These are phyloP conservation scores for Jaapia argillacea DNA, from an alignment of 768 basidiomycete genomes.

Conservation along the genomic window DNA sequence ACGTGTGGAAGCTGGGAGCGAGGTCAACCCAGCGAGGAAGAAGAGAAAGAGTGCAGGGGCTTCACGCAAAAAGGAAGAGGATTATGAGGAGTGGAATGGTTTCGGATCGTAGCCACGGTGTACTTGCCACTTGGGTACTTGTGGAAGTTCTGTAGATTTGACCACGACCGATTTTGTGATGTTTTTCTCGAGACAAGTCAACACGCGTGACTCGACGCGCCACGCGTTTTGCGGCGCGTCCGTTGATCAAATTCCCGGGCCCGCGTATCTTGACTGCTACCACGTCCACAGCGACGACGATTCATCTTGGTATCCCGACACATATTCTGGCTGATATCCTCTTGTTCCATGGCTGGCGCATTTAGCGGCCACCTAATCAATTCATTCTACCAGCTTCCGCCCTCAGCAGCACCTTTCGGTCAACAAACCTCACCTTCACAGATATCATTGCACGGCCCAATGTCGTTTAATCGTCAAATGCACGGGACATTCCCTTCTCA, in stretches of 20 bases:
- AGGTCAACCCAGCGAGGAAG: constrained; percentile 32
- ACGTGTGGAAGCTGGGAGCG: constrained; percentile 48
- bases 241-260: too few species aligned
- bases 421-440: constrained; percentile 11
- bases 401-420: constrained; percentile 13
- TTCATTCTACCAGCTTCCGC: constrained; percentile 22
- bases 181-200: too few species aligned
- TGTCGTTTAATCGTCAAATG: constrained; percentile 52
- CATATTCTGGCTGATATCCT: too few species aligned
- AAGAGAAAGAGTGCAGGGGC: constrained; percentile 21
- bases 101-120: constrained; percentile 20
- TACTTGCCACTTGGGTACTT: too few species aligned
- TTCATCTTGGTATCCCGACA: too few species aligned
- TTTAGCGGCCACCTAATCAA: constrained; percentile 51
- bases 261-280: too few species aligned
- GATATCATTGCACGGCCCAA: constrained; percentile 39
- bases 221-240: too few species aligned
- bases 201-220: too few species aligned
- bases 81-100: constrained; percentile 32
- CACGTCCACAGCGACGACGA: too few species aligned
- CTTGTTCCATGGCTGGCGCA: constrained; percentile 58
- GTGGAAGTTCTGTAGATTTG: too few species aligned
- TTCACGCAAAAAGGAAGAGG: constrained; percentile 13
- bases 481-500: constrained; percentile 34
- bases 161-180: too few species aligned